Conservation (phyloP, 2,329 filamentous ascomycete genomes). For the Diaporthe sp. region DNA sequence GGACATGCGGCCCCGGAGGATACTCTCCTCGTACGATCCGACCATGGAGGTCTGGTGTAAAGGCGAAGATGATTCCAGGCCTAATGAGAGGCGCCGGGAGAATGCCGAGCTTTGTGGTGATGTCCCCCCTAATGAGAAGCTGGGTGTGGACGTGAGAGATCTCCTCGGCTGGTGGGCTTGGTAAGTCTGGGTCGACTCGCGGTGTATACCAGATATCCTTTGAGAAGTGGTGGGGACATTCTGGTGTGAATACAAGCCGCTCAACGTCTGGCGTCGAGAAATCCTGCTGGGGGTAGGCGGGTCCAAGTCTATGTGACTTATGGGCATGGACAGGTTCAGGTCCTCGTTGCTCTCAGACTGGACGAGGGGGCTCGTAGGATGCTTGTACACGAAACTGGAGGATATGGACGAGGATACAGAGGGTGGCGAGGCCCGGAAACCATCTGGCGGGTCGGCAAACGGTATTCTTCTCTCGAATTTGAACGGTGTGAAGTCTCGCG, state of each 20-base stretch:
- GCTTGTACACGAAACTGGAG: slow-evolving; percentile 85
- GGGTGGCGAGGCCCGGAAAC: slow-evolving; percentile 64
- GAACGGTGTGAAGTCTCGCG: slow-evolving; percentile 64
- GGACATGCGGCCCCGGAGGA: slow-evolving; percentile 95
- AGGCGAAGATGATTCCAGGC: slow-evolving; percentile 78
- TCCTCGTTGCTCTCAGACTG: slow-evolving; percentile 90
- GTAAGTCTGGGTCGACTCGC: slow-evolving; percentile 75
- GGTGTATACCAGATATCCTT: slow-evolving; percentile 61
- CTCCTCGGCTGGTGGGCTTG: slow-evolving; percentile 85
- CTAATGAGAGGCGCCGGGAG: slow-evolving; percentile 77
- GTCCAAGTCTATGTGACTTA: slow-evolving; percentile 65
- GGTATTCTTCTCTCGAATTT: slow-evolving; percentile 53
- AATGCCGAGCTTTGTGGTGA: slow-evolving; percentile 66
- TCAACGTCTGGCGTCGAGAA: slow-evolving; percentile 79
- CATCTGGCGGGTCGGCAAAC: slow-evolving; percentile 46
- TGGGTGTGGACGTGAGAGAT: slow-evolving; percentile 75
- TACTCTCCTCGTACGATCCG: slow-evolving; percentile 97
- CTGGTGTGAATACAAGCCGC: slow-evolving; percentile 48
- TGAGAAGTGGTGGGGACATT: slow-evolving; percentile 42
- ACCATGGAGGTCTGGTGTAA: slow-evolving; percentile 95
- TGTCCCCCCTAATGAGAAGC: slow-evolving; percentile 56
- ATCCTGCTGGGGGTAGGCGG: slow-evolving; percentile 52
- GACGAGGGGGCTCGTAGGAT: slow-evolving; percentile 92
- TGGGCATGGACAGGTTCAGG: slow-evolving; percentile 71
- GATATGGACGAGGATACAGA: slow-evolving; percentile 80